Evolutionary conservation across 2,329 filamentous ascomycete species (phyloP), one percentile per base, ranked within the genome.

Genomic region (Arthrobotrys pseudoclavata): DNA sequence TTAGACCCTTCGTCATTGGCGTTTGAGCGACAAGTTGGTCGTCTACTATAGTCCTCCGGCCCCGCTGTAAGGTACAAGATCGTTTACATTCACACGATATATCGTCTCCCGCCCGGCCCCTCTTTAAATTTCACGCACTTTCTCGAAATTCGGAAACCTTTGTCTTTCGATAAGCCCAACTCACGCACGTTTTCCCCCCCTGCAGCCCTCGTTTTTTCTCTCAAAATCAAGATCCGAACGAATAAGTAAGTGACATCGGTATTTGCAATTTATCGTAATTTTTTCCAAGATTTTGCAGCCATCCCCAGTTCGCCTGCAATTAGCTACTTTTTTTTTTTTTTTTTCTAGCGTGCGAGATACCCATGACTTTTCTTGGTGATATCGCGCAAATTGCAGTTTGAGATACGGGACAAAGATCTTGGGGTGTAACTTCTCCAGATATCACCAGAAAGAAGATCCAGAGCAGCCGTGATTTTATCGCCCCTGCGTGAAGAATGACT

Each of bases 41-140:
- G n/a, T 53, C 52, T 18, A 45, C 15, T 9, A 50, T 22, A 12
- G 37, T 50, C 55, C 57, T 69, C 64, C 72, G 66, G 57, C 69
- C 55, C 60, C 48, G 64, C 64, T 76, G 74, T 77, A 71, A 77
- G 74, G 74, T 71, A 71, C 74, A 71, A 50, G 60, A 55, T 55
- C 40, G 26, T 22, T 57, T 31, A 10, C 69, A 37, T 29, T 24
- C 24, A 45, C 18, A 53, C 15, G 18, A 67, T 66, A 31, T 50
- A 50, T 50, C 20, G 47, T n/a, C 18, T 26, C 22, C 34, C 37
- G 7, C 48, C 48, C 47, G 24, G 42, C 22, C 67, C 37, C 53
- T 68, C 47, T 37, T 61, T 57, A 57, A 37, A 57, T 57, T 71
- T 60, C 42, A 60, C 45, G 48, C 55, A 60, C 57, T 72, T 66